Evolutionary conservation across 225 moss, liverwort and hornwort species (phyloP).

Genomic region (Pseudisothecium myosuroides): DNA sequence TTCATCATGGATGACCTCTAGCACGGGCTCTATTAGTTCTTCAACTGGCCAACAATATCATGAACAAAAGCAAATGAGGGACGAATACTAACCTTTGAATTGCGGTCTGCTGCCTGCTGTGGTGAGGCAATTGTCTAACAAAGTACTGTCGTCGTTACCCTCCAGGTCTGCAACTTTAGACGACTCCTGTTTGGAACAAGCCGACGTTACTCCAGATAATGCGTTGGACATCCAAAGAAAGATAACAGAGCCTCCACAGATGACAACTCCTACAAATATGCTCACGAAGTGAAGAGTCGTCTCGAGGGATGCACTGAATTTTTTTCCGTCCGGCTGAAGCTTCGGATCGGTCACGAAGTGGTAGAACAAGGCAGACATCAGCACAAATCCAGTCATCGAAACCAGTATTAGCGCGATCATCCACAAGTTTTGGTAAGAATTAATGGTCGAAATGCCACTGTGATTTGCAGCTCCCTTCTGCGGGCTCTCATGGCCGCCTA

Average conservation of each 20-base stretch:
- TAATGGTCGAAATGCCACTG: slow-evolving; percentile 7
- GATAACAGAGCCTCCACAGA: slow-evolving; percentile 35
- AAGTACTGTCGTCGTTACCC: background rate
- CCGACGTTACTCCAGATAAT: too few relatives aligned
- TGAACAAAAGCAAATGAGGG: background rate
- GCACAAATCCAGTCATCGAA: slow-evolving; percentile 26
- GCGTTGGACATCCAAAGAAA: slow-evolving; percentile 9
- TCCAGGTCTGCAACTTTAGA: background rate
- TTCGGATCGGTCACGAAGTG: background rate
- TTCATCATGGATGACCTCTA: background rate
- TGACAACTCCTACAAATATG: slow-evolving; percentile 19
- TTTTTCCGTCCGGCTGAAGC: slow-evolving; percentile 1
- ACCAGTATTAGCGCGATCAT: slow-evolving; percentile 28
- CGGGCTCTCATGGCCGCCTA: background rate
- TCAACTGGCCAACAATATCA: background rate
- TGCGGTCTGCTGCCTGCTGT: slow-evolving; percentile 10
- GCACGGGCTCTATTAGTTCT: background rate
- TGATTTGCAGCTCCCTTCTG: background rate
- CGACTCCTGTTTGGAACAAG: background rate
- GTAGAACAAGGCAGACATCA: slow-evolving; percentile 22
- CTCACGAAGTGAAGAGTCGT: slow-evolving; percentile 23
- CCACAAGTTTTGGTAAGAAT: slow-evolving; percentile 39
- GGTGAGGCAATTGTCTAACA: slow-evolving; percentile 21
- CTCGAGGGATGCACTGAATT: background rate
- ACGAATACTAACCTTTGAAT: background rate